Evolutionary conservation across 371 early-diverging fungal genomes (phyloP).

Genomic region (Mortierella sp.): DNA sequence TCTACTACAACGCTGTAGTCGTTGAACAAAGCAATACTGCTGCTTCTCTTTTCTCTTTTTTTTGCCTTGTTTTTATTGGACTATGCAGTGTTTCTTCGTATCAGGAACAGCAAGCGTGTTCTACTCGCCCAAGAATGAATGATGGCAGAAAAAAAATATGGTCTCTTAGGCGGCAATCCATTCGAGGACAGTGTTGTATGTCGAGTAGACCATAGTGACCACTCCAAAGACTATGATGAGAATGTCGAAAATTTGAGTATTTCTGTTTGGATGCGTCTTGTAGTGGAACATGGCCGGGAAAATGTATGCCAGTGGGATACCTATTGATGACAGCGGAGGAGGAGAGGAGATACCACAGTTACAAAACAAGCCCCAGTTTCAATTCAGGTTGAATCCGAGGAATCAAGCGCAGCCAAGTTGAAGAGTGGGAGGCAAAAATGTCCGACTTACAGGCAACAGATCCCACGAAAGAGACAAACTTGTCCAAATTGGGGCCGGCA

Average conservation of each 20-base stretch:
- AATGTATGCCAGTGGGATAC: slow-evolving; percentile 79
- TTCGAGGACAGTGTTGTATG: slow-evolving; percentile 74
- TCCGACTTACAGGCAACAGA: slow-evolving; percentile 68
- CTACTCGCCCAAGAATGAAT: no score
- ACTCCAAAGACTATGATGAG: slow-evolving; percentile 76
- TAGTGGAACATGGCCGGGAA: slow-evolving; percentile 88
- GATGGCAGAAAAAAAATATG: background rate
- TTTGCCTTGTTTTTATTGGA: no score
- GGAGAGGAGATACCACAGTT: background rate
- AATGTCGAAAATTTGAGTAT: slow-evolving; percentile 63
- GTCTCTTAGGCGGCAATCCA: slow-evolving; percentile 55
- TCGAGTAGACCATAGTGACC: slow-evolving; percentile 80
- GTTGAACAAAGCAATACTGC: no score
- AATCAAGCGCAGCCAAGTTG: background rate
- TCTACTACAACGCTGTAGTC: background rate
- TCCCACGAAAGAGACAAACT: slow-evolving; percentile 87
- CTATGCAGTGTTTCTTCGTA: no score
- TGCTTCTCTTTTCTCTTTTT: background rate
- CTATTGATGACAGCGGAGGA: slow-evolving; percentile 16
- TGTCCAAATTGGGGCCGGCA: slow-evolving; percentile 81
- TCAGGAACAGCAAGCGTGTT: no score
- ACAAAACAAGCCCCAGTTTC: background rate
- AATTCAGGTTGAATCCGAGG: background rate
- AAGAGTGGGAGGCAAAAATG: background rate
- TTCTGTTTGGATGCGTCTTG: slow-evolving; percentile 61